Conservation (phyloP, 208 protist genomes). For the Crithidia fasciculata region DNA sequence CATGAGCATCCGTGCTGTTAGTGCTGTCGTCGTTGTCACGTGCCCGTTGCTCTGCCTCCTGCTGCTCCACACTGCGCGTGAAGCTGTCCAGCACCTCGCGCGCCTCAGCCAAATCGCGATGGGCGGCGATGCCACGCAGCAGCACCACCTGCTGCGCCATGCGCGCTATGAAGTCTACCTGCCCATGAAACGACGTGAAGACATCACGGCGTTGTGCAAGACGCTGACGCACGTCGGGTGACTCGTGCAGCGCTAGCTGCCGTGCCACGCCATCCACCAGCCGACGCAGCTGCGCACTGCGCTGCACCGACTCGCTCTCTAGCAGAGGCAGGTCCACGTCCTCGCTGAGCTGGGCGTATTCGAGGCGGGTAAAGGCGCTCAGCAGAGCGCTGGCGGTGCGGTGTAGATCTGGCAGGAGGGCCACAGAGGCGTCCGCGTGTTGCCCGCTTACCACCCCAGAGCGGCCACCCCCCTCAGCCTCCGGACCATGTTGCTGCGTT, state of each 20-base stretch:
- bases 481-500: too few species aligned
- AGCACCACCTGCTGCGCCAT: conserved; percentile 50
- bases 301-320: conserved; percentile 44
- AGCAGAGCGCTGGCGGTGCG: conserved; percentile 50
- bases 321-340: conserved; percentile 43
- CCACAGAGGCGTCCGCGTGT: conserved; percentile 5
- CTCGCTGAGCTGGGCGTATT: conserved; percentile 59
- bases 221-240: conserved; percentile 40
- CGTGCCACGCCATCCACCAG: conserved; percentile 63
- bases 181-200: conserved; percentile 40
- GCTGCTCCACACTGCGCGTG: conserved; percentile 23
- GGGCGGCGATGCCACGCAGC: conserved; percentile 46
- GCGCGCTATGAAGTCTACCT: conserved; percentile 44
- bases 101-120: conserved; percentile 42
- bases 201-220: conserved; percentile 38
- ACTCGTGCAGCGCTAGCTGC: conserved; percentile 62
- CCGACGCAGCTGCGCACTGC: conserved; percentile 35
- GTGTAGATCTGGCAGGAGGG: conserved; percentile 55
- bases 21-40: background rate
- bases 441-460: background rate
- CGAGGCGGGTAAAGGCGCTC: conserved; percentile 56
- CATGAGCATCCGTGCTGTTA: background rate
- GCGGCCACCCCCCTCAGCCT: background rate
- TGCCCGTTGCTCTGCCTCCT: background rate
- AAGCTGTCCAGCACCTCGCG: conserved; percentile 42